Conservation (phyloP, 306 rosid genomes). For the Prunus salicina region DNA sequence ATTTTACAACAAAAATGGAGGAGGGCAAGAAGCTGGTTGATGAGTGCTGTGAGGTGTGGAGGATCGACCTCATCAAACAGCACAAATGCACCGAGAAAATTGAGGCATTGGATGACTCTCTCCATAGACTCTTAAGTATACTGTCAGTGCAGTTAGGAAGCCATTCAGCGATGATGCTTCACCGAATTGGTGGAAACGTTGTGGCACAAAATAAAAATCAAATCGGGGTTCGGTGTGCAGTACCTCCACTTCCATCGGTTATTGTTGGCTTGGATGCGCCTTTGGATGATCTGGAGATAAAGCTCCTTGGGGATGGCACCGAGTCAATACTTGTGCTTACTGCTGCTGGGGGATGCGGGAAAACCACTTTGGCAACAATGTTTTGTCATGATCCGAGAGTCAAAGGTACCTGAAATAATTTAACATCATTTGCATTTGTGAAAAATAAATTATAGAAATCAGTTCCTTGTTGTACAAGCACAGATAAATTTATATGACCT, state of each 20-base stretch:
- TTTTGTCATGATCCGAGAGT: conserved; percentile 42
- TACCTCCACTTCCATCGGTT: conserved; percentile 33
- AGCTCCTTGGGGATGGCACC: conserved; percentile 14
- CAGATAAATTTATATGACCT: not conserved
- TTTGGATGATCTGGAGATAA: conserved; percentile 37
- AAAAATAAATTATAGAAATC: too few species aligned
- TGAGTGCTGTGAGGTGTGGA: conserved; percentile 24
- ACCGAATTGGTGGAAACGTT: not conserved
- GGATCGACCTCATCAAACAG: conserved; percentile 22
- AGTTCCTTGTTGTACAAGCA: too few species aligned
- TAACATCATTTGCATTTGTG: not conserved
- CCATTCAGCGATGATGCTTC: not conserved
- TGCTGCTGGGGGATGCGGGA: conserved; percentile 51
- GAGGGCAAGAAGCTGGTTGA: conserved; percentile 29
- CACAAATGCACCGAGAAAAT: conserved; percentile 7
- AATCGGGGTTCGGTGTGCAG: conserved; percentile 18
- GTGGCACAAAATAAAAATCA: not conserved
- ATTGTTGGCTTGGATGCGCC: conserved; percentile 45
- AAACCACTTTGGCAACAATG: conserved; percentile 44
- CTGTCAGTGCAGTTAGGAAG: not conserved
- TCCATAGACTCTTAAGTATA: not conserved
- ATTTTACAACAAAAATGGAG: conserved; percentile 14
- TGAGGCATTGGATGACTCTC: conserved; percentile 40
- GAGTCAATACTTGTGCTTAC: conserved; percentile 35
- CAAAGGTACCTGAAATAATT: conserved; percentile 25